Percentiles rank a stretch among this genome's conserved stretches.
Evolutionary conservation across 768 basidiomycete species (phyloP).

Genomic region (Leccinellum luteum): DNA sequence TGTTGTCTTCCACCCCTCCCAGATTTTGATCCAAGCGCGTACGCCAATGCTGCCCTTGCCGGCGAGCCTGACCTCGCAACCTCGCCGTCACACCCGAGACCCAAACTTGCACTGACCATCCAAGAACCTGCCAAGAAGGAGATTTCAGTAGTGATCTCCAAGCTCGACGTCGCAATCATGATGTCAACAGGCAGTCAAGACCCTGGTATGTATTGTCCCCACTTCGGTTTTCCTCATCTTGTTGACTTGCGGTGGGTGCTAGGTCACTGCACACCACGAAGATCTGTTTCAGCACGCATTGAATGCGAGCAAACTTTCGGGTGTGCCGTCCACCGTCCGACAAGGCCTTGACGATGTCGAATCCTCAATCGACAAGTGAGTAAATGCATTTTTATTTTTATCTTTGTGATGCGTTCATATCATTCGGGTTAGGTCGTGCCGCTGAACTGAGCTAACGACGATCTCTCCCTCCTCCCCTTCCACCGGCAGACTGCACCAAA

Average conservation of each 20-base stretch:
- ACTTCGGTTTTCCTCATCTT: not conserved
- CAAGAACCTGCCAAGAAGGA: constrained; percentile 76
- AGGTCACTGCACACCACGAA: constrained; percentile 86
- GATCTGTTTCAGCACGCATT: constrained; percentile 76
- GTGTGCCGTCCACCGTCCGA: constrained; percentile 64
- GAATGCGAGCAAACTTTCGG: constrained; percentile 65
- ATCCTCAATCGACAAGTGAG: constrained; percentile 72
- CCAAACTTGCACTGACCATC: constrained; percentile 21
- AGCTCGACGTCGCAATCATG: constrained; percentile 87
- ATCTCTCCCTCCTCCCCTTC: not conserved
- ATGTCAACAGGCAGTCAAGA: constrained; percentile 87
- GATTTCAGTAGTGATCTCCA: constrained; percentile 84
- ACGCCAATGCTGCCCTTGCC: constrained; percentile 87
- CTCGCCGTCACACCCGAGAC: constrained; percentile 26
- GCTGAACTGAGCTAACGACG: not conserved
- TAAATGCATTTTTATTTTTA: too few species aligned
- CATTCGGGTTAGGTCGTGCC: not conserved
- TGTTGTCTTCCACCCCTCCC: constrained; percentile 65
- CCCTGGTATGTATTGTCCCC: constrained; percentile 52
- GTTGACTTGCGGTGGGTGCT: not conserved
- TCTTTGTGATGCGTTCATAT: not conserved
- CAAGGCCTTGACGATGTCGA: constrained; percentile 73
- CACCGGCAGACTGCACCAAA: constrained; percentile 66
- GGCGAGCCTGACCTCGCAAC: constrained; percentile 69
- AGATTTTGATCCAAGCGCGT: constrained; percentile 84